Percentiles rank a stretch among this genome's conserved stretches.
Evolutionary conservation across 1,284 basidiomycete genomes (phyloP).

Genomic region (Naganishia liquefaciens): DNA sequence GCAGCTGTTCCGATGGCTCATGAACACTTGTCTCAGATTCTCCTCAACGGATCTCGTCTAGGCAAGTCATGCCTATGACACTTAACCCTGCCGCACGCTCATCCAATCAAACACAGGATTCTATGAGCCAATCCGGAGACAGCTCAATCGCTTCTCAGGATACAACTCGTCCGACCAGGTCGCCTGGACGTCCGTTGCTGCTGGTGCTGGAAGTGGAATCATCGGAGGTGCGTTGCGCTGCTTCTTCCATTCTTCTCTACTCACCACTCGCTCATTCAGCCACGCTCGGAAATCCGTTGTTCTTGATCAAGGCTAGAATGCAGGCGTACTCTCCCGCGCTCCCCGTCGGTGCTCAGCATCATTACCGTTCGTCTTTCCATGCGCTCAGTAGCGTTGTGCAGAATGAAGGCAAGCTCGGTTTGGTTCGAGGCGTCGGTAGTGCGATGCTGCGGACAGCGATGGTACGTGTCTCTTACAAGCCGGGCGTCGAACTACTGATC

Average conservation of each 20-base stretch:
- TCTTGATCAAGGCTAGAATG: conserved; percentile 95
- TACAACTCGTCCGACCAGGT: conserved; percentile 66
- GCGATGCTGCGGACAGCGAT: conserved; percentile 90
- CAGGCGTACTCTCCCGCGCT: conserved; percentile 92
- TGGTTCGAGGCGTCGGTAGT: conserved; percentile 87
- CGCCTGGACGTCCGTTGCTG: conserved; percentile 71
- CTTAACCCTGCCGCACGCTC: not conserved
- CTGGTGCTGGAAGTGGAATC: conserved; percentile 84
- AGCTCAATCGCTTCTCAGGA: conserved; percentile 71
- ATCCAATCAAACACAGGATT: conserved; percentile 65
- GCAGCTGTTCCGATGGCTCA: not conserved
- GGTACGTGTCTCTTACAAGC: conserved; percentile 62
- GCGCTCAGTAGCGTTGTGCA: conserved; percentile 77
- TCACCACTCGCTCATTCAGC: conserved; percentile 58
- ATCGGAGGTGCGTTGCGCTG: conserved; percentile 67
- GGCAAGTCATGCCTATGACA: conserved; percentile 58
- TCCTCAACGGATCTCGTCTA: conserved; percentile 90
- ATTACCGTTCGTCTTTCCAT: conserved; percentile 80
- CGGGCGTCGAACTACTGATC: conserved; percentile 59
- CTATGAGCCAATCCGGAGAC: conserved; percentile 85
- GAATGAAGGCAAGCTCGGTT: conserved; percentile 74
- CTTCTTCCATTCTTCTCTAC: too few species aligned
- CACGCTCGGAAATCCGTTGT: conserved; percentile 87
- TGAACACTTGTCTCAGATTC: conserved; percentile 60
- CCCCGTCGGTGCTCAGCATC: conserved; percentile 91